Conservation (phyloP, 192 early-diverging fungal species). For the Coemansia aciculifera region DNA sequence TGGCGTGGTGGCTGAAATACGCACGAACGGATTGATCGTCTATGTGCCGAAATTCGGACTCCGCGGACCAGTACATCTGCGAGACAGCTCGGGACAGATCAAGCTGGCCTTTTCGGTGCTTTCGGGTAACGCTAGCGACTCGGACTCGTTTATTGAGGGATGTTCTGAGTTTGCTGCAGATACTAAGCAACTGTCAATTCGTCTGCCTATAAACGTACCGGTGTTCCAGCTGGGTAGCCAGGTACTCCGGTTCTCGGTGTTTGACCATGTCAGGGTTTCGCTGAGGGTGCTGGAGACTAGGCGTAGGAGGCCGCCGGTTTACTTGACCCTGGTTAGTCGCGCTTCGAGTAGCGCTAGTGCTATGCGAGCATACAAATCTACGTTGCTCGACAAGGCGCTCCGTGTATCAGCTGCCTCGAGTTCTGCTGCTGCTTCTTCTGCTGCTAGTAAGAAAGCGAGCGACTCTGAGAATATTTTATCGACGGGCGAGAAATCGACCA, state of each 20-base stretch:
- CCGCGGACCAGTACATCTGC: constrained; percentile 69
- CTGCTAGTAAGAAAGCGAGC: neutral
- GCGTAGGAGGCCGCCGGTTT: constrained; percentile 63
- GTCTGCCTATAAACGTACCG: constrained; percentile 32
- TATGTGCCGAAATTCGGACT: constrained; percentile 64
- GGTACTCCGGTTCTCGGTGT: constrained; percentile 57
- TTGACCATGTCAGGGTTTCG: constrained; percentile 65
- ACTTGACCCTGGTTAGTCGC: constrained; percentile 64
- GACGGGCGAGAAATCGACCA: neutral
- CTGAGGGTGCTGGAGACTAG: constrained; percentile 62
- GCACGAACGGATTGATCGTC: constrained; percentile 61
- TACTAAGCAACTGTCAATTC: constrained; percentile 25
- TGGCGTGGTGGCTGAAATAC: constrained; percentile 72
- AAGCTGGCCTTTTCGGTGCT: constrained; percentile 63
- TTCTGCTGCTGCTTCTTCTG: neutral
- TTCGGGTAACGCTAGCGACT: constrained; percentile 47
- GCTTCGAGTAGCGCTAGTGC: neutral
- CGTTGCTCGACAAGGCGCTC: constrained; percentile 30
- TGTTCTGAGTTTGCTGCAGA: constrained; percentile 56
- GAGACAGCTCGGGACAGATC: constrained; percentile 59
- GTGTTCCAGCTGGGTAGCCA: constrained; percentile 39
- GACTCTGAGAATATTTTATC: neutral
- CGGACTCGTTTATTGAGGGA: constrained; percentile 51
- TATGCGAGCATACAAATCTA: constrained; percentile 25
- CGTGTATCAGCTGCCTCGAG: constrained; percentile 14